Conservation (phyloP, 2,329 filamentous ascomycete species). For the Aureobasidium mangrovei region DNA sequence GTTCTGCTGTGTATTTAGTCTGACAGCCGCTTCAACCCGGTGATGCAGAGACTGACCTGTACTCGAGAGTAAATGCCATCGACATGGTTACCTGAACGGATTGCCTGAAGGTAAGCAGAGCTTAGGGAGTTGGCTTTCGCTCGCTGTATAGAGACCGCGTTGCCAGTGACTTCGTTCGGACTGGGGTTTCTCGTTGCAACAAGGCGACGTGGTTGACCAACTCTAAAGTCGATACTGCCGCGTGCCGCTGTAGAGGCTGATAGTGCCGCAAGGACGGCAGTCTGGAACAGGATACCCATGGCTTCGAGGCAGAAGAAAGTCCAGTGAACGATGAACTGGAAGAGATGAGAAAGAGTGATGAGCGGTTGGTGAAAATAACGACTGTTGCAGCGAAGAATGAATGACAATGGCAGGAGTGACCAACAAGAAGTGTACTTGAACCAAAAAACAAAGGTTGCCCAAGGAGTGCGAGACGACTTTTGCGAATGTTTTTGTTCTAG, state of each 20-base stretch:
- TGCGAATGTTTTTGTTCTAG: background rate
- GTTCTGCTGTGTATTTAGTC: background rate
- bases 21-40: too few relatives aligned
- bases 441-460: background rate
- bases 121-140: conserved; percentile 1
- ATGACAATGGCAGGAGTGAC: background rate
- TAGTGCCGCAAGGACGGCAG: background rate
- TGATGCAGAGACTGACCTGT: background rate
- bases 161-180: background rate
- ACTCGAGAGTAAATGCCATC: conserved; percentile 9
- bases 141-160: background rate
- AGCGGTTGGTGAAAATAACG: background rate
- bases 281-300: background rate
- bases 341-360: background rate
- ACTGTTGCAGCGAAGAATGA: background rate
- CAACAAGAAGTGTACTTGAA: background rate
- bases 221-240: background rate
- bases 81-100: background rate
- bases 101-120: conserved; percentile 5
- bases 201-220: background rate
- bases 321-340: background rate
- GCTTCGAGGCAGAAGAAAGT: background rate
- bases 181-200: background rate
- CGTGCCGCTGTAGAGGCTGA: background rate
- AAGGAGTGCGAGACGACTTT: background rate